Evolutionary conservation across 352 stramenopile species (phyloP).

Genomic region (Globisporangium echinulatum): DNA sequence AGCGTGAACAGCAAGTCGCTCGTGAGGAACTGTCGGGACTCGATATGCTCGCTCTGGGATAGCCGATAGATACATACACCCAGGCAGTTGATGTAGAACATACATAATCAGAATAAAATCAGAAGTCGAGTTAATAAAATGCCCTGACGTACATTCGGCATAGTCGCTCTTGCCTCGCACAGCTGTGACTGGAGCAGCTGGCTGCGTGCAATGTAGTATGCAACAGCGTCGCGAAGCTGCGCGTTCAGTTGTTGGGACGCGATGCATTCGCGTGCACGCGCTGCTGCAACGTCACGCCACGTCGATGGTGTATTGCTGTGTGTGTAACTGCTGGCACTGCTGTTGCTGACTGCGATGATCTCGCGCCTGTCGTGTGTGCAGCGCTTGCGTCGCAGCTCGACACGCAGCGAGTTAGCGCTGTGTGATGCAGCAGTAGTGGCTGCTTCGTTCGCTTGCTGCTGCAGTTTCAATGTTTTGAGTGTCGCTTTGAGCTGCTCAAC

Average conservation of each 20-base stretch:
- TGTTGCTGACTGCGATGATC: neutral
- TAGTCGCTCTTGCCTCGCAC: too few relatives aligned
- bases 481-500: slow-evolving; percentile 1
- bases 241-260: slow-evolving; percentile 34
- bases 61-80: too few relatives aligned
- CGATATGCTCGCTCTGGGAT: too few relatives aligned
- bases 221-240: slow-evolving; percentile 28
- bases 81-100: too few relatives aligned
- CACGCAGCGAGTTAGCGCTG: slow-evolving; percentile 1
- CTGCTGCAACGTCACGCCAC: slow-evolving; percentile 32
- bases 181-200: too few relatives aligned
- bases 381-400: neutral
- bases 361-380: neutral
- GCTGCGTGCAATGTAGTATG: neutral
- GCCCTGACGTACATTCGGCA: too few relatives aligned
- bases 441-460: neutral
- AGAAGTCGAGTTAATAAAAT: too few relatives aligned
- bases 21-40: too few relatives aligned
- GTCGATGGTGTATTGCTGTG: slow-evolving; percentile 6
- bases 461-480: neutral
- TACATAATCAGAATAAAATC: too few relatives aligned
- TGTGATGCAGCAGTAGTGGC: neutral
- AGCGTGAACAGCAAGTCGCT: neutral
- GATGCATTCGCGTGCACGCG: slow-evolving; percentile 31
- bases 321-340: neutral